Evolutionary conservation across 2,329 filamentous ascomycete species (phyloP), one percentile per base, ranked within the genome.

Genomic region (Exophiala xenobiotica): DNA sequence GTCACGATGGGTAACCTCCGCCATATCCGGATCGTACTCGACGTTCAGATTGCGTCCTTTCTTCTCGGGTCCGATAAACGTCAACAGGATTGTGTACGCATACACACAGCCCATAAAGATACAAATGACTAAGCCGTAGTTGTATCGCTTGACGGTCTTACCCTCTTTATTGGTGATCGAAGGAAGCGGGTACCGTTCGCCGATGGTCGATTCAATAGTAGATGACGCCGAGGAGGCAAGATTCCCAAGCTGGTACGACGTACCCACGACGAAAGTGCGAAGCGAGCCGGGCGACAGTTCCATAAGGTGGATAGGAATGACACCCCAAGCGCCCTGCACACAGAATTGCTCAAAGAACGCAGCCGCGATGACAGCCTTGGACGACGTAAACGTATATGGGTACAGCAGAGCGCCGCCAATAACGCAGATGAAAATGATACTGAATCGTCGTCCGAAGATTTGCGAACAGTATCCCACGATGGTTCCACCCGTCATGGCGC

Each of bases 51-150:
- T 68, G 4, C 70, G 65, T n/a, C 70, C 71, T 23, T 75, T 56
- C 40, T 70, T 68, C 63, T 79, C 77, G 0, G 77, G 77, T 1
- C 77, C 77, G 3, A 75, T 56, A 20, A 74, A 64, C 19, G 71
- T 73, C 46, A 73, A 51, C 2, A 84, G 6, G 53, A 85, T 81
- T 4, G 78, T 72, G 64, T 83, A 85, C 1, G 71, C 79, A 61
- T 75, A 95, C 1, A 95, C 89, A 60, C 86, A 90, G 1, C 78
- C 90, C 87, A 96, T 90, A 70, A 96, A 95, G 64, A 95, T 93
- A 65, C 85, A 89, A 58, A 95, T 92, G 7, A 95, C 89, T 61
- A 85, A 85, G 31, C 88, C 89, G 61, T 95, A 95, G 53, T 88
- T 73, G 67, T 86, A 89, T 2, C 86, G 74, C 40, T 70, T 67